Conservation (phyloP, 192 early-diverging fungal genomes). For the Cetraspora pellucida region DNA sequence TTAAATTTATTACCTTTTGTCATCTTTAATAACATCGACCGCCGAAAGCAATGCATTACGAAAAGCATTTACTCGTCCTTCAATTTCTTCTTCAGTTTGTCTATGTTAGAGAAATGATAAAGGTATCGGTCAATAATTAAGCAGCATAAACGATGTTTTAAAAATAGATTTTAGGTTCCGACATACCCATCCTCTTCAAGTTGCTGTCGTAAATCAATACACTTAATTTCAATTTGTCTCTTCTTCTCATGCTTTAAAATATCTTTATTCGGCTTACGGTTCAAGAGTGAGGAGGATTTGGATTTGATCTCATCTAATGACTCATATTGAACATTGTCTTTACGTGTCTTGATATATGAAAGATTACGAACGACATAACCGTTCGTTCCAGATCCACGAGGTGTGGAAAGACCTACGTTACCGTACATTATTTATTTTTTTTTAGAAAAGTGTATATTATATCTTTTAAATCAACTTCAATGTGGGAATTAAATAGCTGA, state of each 20-base stretch:
- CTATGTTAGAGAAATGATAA: slow-evolving; percentile 37
- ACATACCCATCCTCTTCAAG: slow-evolving; percentile 74
- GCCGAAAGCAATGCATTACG: slow-evolving; percentile 57
- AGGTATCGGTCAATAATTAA: not conserved
- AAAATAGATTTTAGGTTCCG: not conserved
- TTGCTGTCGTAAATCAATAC: slow-evolving; percentile 75
- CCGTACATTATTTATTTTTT: slow-evolving; percentile 25
- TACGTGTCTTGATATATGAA: slow-evolving; percentile 66
- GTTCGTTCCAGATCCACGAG: slow-evolving; percentile 90
- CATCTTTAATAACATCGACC: slow-evolving; percentile 27
- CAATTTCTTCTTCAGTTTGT: slow-evolving; percentile 65
- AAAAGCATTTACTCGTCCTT: slow-evolving; percentile 61
- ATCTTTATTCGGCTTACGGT: slow-evolving; percentile 70
- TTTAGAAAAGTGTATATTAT: not conserved
- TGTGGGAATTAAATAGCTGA: too few species aligned
- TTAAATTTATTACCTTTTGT: slow-evolving; percentile 8
- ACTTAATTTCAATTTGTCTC: slow-evolving; percentile 85
- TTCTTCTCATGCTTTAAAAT: slow-evolving; percentile 86
- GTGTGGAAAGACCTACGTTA: slow-evolving; percentile 68
- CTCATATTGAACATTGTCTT: slow-evolving; percentile 37
- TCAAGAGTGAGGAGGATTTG: slow-evolving; percentile 34
- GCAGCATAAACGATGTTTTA: too few species aligned
- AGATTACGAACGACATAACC: slow-evolving; percentile 93
- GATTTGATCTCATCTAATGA: slow-evolving; percentile 47
- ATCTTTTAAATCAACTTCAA: too few species aligned